Evolutionary conservation across 768 basidiomycete species (phyloP).

Genomic region (Galerina marginata): DNA sequence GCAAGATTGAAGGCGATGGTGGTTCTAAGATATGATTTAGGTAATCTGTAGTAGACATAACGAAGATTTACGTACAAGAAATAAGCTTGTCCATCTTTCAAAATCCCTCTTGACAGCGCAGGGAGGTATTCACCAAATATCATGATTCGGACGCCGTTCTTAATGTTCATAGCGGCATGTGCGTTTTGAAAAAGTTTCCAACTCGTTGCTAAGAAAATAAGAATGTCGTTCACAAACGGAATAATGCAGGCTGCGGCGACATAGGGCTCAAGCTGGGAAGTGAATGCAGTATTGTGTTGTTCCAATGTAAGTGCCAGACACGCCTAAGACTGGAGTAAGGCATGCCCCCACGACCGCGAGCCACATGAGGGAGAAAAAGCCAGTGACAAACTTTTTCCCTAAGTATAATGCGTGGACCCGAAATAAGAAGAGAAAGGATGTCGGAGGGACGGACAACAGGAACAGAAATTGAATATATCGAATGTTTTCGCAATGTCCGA

Average conservation of each 20-base stretch:
- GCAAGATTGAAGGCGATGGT: conserved; percentile 6
- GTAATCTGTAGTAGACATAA: not conserved
- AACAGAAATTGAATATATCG: not conserved
- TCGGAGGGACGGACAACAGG: not conserved
- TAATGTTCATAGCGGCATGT: not conserved
- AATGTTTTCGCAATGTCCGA: not conserved
- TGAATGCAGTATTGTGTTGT: not conserved
- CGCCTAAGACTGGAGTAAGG: not conserved
- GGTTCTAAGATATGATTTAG: not conserved
- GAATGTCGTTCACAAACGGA: not conserved
- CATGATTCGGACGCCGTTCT: not conserved
- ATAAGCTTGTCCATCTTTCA: conserved; percentile 1
- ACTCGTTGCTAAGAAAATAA: not conserved
- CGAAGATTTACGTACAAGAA: not conserved
- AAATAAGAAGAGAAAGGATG: conserved; percentile 12
- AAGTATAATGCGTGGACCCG: conserved; percentile 6
- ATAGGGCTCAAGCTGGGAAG: not conserved
- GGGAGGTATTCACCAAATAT: not conserved
- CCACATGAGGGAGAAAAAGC: conserved; percentile 9
- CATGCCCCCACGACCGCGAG: conserved; percentile 6
- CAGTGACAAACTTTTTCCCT: not conserved
- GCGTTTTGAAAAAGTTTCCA: not conserved
- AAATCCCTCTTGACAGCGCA: not conserved
- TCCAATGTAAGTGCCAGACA: not conserved
- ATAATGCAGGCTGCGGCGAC: not conserved